A percentile compares a stretch with the other conserved stretches of the same genome.
These are phyloP conservation scores for Emericellopsis terricola DNA, from an alignment of 495 filamentous ascomycete species.

Conservation along the genomic window DNA sequence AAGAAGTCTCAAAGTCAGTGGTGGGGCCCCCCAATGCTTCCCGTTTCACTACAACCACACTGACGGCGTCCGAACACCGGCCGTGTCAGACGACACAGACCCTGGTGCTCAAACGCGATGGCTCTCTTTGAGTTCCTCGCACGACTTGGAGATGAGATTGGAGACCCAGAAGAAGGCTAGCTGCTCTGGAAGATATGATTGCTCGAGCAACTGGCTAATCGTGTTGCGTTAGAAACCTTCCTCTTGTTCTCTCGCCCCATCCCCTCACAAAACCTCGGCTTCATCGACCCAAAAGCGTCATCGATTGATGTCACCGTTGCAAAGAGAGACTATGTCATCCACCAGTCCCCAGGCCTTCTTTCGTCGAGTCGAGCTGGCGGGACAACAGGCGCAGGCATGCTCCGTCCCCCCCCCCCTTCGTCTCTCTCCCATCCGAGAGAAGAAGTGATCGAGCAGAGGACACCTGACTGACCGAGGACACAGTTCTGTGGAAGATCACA, in stretches of 20 bases:
- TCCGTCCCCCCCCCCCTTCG: slow-evolving; percentile 7
- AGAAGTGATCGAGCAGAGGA: neutral
- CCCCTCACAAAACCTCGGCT: slow-evolving; percentile 65
- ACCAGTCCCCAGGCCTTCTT: slow-evolving; percentile 71
- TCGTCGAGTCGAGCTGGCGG: slow-evolving; percentile 60
- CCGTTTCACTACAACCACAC: too few relatives aligned
- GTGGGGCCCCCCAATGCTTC: too few relatives aligned
- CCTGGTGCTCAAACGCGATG: too few relatives aligned
- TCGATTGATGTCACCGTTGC: slow-evolving; percentile 50
- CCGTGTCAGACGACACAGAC: too few relatives aligned
- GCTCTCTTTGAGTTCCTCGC: too few relatives aligned
- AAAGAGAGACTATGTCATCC: slow-evolving; percentile 53
- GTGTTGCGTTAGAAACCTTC: slow-evolving; percentile 49
- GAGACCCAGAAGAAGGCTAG: slow-evolving; percentile 47
- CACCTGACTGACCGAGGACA: neutral
- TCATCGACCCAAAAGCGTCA: slow-evolving; percentile 52
- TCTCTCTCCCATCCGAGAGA: slow-evolving; percentile 1
- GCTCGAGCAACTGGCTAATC: too few relatives aligned
- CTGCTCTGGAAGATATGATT: too few relatives aligned
- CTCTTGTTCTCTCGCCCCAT: slow-evolving; percentile 62
- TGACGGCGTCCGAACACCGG: too few relatives aligned
- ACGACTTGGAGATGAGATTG: slow-evolving; percentile 30
- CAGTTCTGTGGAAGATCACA: slow-evolving; percentile 85
- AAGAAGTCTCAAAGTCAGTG: too few relatives aligned
- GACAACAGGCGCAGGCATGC: slow-evolving; percentile 76